A percentile compares a stretch with the other conserved stretches of the same genome.
Evolutionary conservation across 345 rosid genomes (phyloP).

Genomic region (Brassica carinata): DNA sequence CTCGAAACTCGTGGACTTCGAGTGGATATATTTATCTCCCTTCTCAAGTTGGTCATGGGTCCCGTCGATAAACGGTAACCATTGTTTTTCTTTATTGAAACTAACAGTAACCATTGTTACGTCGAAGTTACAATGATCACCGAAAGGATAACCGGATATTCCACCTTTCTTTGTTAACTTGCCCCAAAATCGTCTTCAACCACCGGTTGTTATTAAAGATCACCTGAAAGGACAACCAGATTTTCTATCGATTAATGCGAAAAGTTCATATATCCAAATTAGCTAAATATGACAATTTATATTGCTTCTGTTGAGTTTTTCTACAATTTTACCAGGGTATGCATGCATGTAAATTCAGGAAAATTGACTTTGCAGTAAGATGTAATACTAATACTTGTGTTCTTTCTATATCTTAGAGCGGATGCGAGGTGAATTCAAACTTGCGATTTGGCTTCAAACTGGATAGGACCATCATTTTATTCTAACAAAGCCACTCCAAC

Average conservation of each 20-base stretch:
- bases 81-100: no score
- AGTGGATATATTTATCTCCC: slow-evolving; percentile 68
- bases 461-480: no score
- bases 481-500: no score
- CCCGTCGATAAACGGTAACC: no score
- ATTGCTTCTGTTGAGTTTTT: slow-evolving; percentile 3
- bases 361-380: slow-evolving; percentile 6
- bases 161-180: slow-evolving; percentile 48
- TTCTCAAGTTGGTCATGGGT: no score
- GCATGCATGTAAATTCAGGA: slow-evolving; percentile 20
- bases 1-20: slow-evolving; percentile 58
- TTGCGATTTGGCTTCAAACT: no score
- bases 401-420: no score
- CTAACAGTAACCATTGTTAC: no score
- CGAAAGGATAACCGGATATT: slow-evolving; percentile 33
- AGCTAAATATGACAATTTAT: slow-evolving; percentile 5
- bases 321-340: neutral
- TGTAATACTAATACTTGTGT: neutral
- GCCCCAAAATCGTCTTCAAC: slow-evolving; percentile 62
- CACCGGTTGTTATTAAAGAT: slow-evolving; percentile 54
- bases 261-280: slow-evolving; percentile 65
- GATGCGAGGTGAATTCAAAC: no score
- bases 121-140: slow-evolving; percentile 58
- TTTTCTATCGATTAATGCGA: slow-evolving; percentile 55
- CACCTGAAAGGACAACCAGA: slow-evolving; percentile 58